Base-by-base conservation (phyloP, 169 alveolate species). In the Eimeria zaria region DNA sequence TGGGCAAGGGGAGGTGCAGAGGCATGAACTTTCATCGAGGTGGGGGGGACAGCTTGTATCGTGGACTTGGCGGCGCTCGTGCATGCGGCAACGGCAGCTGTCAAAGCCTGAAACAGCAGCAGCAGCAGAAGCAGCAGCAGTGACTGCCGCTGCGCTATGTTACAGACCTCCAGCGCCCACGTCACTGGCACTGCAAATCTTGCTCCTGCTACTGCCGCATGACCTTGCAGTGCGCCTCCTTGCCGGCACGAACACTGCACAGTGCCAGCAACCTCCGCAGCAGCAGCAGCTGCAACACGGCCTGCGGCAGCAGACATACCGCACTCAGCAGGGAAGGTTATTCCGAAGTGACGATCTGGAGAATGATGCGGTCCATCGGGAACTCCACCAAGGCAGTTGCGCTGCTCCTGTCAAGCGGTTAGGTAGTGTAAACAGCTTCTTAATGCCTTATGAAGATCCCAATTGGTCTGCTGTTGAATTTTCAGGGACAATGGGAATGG, bases 31-130 rank as follows among this genome's bases (percentile, higher is more conserved):
- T 20, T 33, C 51, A 30, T 83, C 91, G 9, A 14, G 39, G 18
- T 83, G 91, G 91, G 91, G 91, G 51, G 41, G 91, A 11, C 46
- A 58, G 71, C 48, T 83, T 53, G 71, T 83, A 4, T 83, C 91
- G 69, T 83, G 91, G 91, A 55, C 91, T 16, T 83, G 91, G 91
- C 22, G 91, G 71, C 91, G 91, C 36, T 53, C 76, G 36, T 55
- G 91, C 91, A 83, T 83, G 91, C 91, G 91, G 73, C 91, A 83
- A 39, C 76, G 46, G 30, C 91, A 83, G 76, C 73, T 46, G 22
- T 36, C 76, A 83, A 55, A 33, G 41, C 55, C 58, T 27, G 74
- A 83, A 36, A 55, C 33, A 83, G 90, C 90, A 53, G 90, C 69
- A 27, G 69, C 90, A 81, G 71, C 91, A 18, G 74, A 48, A 83